Base-by-base conservation (phyloP, 805 yeast species). In the Alloascoidea africana region DNA sequence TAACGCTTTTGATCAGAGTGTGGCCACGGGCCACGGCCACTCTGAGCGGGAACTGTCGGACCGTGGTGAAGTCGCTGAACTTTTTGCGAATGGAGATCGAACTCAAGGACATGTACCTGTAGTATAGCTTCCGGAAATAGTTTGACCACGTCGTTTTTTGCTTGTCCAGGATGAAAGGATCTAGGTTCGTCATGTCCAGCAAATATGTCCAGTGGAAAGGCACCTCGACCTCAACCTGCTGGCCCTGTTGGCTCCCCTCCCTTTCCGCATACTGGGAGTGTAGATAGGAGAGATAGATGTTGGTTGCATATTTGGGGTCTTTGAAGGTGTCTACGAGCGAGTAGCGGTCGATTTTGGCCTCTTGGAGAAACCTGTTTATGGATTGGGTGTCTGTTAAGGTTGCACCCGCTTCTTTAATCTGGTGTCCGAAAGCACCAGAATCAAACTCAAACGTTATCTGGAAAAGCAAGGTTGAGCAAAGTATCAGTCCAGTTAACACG, bases 201-300 rank as follows among this genome's bases (percentile, higher is more conserved):
- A 23, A n/a, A n/a, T 23, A 23, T 8, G n/a, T n/a, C 30, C 30
- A 23, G n/a, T 23, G 30, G n/a, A 23, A 23, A 23, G 30, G 30
- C n/a, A n/a, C 30, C n/a, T 23, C n/a, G 30, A n/a, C n/a, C 13
- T 8, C 13, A 23, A 8, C n/a, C 30, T 8, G n/a, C 30, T n/a
- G n/a, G n/a, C 30, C 30, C 30, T 23, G 8, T 23, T 8, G n/a
- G n/a, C n/a, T 23, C n/a, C 30, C 8, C 30, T 8, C 30, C n/a
- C 8, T n/a, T n/a, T 23, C n/a, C n/a, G n/a, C 30, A 8, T 23
- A n/a, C n/a, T 23, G 30, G 30, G 30, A 23, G 8, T 23, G 30
- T 23, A 23, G 30, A 23, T 23, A 23, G 8, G 30, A 23, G 8
- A 23, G 30, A 23, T 23, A 23, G 8, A 23, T 23, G n/a, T 23